phyloP scores from a whole-genome alignment of 148 eudicot genomes.

The Arbutus unedo region DNA sequence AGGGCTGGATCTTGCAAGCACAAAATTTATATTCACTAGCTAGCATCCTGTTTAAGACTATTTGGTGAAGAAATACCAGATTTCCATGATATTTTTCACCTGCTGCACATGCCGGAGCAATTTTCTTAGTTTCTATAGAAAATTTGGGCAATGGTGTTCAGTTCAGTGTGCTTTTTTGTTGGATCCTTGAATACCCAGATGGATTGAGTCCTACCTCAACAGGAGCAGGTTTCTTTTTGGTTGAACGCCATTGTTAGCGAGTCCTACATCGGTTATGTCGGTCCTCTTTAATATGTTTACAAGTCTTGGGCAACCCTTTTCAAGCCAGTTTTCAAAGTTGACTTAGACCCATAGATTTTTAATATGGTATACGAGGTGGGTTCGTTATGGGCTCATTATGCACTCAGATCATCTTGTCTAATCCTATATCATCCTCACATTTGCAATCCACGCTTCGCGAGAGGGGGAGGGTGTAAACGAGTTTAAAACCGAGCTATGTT shows the following conservation, averaged over 20 bases:
- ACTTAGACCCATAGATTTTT: too few species aligned
- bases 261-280: too few species aligned
- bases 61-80: background rate
- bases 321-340: too few species aligned
- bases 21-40: background rate
- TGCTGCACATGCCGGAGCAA: background rate
- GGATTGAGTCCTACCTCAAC: background rate
- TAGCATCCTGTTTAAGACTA: background rate
- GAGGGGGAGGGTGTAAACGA: too few species aligned
- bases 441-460: too few species aligned
- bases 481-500: too few species aligned
- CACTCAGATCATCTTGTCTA: too few species aligned
- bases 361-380: too few species aligned
- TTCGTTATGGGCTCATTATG: too few species aligned
- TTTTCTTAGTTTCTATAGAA: background rate
- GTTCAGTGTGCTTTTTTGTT: background rate
- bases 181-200: background rate
- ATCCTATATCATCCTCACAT: too few species aligned
- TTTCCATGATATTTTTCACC: background rate
- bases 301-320: too few species aligned
- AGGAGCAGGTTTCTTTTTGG: conserved; percentile 2
- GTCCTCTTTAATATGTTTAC: too few species aligned
- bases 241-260: background rate
- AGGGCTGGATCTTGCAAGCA: background rate
- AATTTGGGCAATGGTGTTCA: background rate